Conservation (phyloP, 371 early-diverging fungal genomes). For the Dichotomocladium elegans region DNA sequence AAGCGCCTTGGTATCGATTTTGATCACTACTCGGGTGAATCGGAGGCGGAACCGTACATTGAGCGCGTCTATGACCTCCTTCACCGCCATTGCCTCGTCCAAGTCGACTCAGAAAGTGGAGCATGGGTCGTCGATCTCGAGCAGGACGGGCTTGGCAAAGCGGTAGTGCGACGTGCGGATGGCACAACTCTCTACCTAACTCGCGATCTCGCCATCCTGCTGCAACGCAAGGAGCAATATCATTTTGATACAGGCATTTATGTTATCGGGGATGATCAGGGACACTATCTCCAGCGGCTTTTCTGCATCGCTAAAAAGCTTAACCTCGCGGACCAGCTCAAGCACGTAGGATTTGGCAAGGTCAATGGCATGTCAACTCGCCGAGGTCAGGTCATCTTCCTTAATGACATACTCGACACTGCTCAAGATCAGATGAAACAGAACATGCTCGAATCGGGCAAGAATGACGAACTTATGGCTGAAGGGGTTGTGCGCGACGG, state of each 20-base stretch:
- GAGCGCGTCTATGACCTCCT: slow-evolving; percentile 64
- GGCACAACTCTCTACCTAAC: slow-evolving; percentile 95
- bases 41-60: slow-evolving; percentile 74
- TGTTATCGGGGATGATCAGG: slow-evolving; percentile 92
- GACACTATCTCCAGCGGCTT: slow-evolving; percentile 88
- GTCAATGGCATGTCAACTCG: slow-evolving; percentile 97
- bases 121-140: slow-evolving; percentile 77
- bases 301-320: slow-evolving; percentile 81
- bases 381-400: slow-evolving; percentile 92
- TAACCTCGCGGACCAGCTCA: slow-evolving; percentile 2
- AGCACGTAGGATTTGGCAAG: slow-evolving; percentile 92
- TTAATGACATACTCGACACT: slow-evolving; percentile 92
- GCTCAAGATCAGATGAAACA: slow-evolving; percentile 83
- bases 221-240: slow-evolving; percentile 75
- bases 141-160: slow-evolving; percentile 67
- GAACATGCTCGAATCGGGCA: slow-evolving; percentile 76
- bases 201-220: slow-evolving; percentile 92
- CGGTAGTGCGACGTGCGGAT: slow-evolving; percentile 82
- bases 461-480: slow-evolving; percentile 61
- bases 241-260: slow-evolving; percentile 85
- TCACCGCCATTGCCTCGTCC: slow-evolving; percentile 13
- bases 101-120: slow-evolving; percentile 40
- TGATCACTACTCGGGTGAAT: slow-evolving; percentile 97
- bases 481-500: slow-evolving; percentile 8
- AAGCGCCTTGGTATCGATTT: slow-evolving; percentile 86